Evolutionary conservation across 208 protist genomes (phyloP), one percentile per base, ranked within the genome.

Genomic region (Acanthamoeba healyi): DNA sequence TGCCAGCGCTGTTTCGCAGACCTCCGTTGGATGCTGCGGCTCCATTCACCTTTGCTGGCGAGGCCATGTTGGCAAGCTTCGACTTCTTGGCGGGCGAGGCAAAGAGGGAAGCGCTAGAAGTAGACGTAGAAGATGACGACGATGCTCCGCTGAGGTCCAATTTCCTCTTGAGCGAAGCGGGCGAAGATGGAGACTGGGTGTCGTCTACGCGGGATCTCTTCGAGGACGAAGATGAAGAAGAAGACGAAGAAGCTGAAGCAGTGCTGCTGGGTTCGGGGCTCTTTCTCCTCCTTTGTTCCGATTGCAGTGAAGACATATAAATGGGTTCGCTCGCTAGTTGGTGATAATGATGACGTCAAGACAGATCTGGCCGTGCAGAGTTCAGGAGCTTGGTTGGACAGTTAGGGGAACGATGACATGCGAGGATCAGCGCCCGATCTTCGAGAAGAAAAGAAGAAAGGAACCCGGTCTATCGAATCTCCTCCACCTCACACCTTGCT

Each of bases 281-380:
- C 34, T 91, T 91, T 65, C 84, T 91, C 38, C 84, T 91, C 56
- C 84, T 91, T 65, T 65, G 32, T 32, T 91, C 58, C 36, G 29
- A 49, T 72, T 38, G 58, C 51, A 65, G 56, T 42, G 58, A 91
- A 72, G 84, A 91, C 84, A 91, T 91, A 74, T 51, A 32, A 38
- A 12, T 29, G 19, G n/a, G n/a, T n/a, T 3, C 14, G n/a, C n/a
- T n/a, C n/a, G n/a, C n/a, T 17, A 51, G 38, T 51, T 44, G 38
- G 63, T 72, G 9, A 38, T 12, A 10, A 72, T 49, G 44, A 40
- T 72, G 26, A 38, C 6, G 3, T 17, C 32, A 72, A 72, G 54
- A 26, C 4, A 5, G 54, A 5, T 61, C 7, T 61, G 12, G 12
- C 7, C 44, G 12, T 49, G 44, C 44, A 49, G 44, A n/a, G n/a